phyloP scores from a whole-genome alignment of 345 rosid genomes.

The Citrus maxima region DNA sequence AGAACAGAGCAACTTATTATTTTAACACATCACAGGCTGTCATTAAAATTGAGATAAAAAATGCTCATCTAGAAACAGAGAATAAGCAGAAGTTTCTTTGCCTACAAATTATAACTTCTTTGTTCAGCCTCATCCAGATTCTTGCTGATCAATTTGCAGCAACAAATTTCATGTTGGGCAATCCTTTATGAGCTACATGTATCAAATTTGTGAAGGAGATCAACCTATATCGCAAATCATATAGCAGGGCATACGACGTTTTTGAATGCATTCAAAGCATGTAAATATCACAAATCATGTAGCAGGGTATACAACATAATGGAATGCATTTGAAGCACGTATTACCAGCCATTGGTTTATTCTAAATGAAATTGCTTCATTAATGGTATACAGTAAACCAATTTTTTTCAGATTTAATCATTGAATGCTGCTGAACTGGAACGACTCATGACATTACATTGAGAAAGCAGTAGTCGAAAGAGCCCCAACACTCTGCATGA shows the following conservation, averaged over 20 bases:
- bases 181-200: background rate
- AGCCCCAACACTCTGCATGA: background rate
- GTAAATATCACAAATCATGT: too few species aligned
- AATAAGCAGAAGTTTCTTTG: background rate
- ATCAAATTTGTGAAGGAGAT: background rate
- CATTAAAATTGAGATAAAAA: background rate
- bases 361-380: background rate
- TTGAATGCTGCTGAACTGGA: background rate
- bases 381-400: background rate
- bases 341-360: background rate
- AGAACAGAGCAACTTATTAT: background rate
- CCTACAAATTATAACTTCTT: background rate
- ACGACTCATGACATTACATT: background rate
- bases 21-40: background rate
- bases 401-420: slow-evolving; percentile 3
- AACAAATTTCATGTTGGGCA: background rate
- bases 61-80: background rate
- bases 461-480: background rate
- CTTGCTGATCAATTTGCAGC: background rate
- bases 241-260: background rate
- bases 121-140: background rate
- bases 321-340: background rate
- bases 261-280: background rate
- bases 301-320: background rate
- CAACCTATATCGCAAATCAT: background rate